Evolutionary conservation across 305 asterid species (phyloP).

Genomic region (Solanum hybrid): DNA sequence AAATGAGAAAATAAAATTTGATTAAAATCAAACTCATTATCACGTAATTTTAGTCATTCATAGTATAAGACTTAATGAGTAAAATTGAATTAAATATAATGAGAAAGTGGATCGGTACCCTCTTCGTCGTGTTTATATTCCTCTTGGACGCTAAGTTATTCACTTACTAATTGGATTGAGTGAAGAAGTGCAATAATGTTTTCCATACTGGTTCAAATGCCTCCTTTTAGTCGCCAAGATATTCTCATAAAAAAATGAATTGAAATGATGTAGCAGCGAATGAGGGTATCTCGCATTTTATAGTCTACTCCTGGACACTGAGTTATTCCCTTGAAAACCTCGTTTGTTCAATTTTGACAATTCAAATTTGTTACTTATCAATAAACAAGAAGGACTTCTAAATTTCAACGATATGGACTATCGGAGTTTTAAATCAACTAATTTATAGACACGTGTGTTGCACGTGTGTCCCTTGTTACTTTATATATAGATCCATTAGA

Average conservation of each 20-base stretch:
- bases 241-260: background rate
- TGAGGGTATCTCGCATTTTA: background rate
- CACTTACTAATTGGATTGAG: background rate
- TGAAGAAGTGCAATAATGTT: background rate
- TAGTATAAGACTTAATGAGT: background rate
- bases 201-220: background rate
- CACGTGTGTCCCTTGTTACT: background rate
- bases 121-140: background rate
- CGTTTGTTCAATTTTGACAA: background rate
- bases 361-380: background rate
- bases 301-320: background rate
- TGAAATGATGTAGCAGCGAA: background rate
- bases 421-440: background rate
- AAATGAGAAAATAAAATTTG: background rate
- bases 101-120: background rate
- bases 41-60: background rate
- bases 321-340: background rate
- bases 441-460: background rate
- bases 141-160: background rate
- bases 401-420: background rate
- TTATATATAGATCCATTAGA: too few species aligned
- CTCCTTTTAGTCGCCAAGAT: background rate
- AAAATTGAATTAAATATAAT: background rate
- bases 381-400: background rate
- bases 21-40: background rate